These are phyloP conservation scores for Mycena galericulata DNA, from an alignment of 768 basidiomycete species.

Conservation along the genomic window DNA sequence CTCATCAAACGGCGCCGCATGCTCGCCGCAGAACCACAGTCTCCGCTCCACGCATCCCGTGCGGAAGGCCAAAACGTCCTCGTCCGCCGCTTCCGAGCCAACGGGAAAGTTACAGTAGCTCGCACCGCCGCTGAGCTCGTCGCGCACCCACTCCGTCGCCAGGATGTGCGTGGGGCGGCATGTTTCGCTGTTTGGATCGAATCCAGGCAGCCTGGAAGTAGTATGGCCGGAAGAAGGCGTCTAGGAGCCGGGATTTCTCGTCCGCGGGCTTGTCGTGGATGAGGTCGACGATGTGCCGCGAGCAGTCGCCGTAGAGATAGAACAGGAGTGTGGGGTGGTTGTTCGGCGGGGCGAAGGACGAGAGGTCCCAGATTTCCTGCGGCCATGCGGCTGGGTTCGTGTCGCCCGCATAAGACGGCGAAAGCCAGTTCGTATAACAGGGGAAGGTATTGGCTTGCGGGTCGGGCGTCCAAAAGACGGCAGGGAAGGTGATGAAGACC, in stretches of 20 bases:
- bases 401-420: slow-evolving; percentile 33
- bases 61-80: slow-evolving; percentile 34
- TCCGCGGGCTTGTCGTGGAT: slow-evolving; percentile 31
- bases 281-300: slow-evolving; percentile 33
- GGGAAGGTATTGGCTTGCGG: slow-evolving; percentile 32
- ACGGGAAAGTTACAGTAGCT: slow-evolving; percentile 39
- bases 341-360: slow-evolving; percentile 36
- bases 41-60: slow-evolving; percentile 29
- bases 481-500: slow-evolving; percentile 38
- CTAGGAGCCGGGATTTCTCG: slow-evolving; percentile 31
- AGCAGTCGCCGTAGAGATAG: slow-evolving; percentile 37
- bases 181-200: slow-evolving; percentile 16
- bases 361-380: slow-evolving; percentile 38
- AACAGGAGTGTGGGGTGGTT: slow-evolving; percentile 38
- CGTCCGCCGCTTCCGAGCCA: slow-evolving; percentile 32
- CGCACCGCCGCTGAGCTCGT: slow-evolving; percentile 32
- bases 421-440: slow-evolving; percentile 34
- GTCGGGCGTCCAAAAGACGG: slow-evolving; percentile 34
- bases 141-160: slow-evolving; percentile 36
- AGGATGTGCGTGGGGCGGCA: slow-evolving; percentile 31
- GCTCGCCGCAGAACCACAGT: slow-evolving; percentile 38
- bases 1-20: slow-evolving; percentile 37
- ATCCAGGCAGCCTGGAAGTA: slow-evolving; percentile 36
- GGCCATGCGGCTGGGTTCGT: slow-evolving; percentile 37
- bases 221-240: slow-evolving; percentile 35